These are phyloP conservation scores for Oxalis stricta DNA, from an alignment of 441 rosid genomes.

Conservation along the genomic window DNA sequence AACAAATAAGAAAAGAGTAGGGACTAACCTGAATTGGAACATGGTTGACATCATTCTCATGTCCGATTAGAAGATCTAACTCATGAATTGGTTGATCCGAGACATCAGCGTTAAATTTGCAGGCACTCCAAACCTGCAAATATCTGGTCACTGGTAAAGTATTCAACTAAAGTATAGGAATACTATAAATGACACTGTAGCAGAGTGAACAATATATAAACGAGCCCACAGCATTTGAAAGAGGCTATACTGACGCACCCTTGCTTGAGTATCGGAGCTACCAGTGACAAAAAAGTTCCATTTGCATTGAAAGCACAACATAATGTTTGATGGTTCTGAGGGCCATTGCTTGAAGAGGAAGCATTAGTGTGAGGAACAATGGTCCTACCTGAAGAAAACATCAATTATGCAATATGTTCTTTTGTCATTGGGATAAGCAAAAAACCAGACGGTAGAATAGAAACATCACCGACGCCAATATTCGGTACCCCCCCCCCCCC, in stretches of 20 bases:
- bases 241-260: conserved; percentile 40
- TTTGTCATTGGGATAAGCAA: conserved; percentile 1
- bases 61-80: conserved; percentile 66
- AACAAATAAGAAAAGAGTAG: conserved; percentile 4
- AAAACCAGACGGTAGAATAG: conserved; percentile 1
- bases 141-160: conserved; percentile 9
- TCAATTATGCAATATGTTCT: conserved; percentile 8
- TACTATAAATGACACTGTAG: conserved; percentile 7
- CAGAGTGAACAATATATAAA: conserved; percentile 1
- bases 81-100: conserved; percentile 57
- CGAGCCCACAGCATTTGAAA: conserved; percentile 8
- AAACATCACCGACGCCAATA: conserved; percentile 37
- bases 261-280: conserved; percentile 68
- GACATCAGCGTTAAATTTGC: conserved; percentile 32
- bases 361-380: conserved; percentile 29
- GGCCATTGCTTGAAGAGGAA: conserved; percentile 37
- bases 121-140: conserved; percentile 75
- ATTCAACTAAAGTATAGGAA: conserved; percentile 9
- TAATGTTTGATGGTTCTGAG: conserved; percentile 48
- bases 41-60: conserved; percentile 75
- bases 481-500: too few species aligned
- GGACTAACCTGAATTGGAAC: conserved; percentile 61
- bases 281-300: conserved; percentile 83
- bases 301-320: conserved; percentile 74
- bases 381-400: conserved; percentile 44